Percentiles rank a stretch among this genome's conserved stretches.
Evolutionary conservation across 1,284 basidiomycete genomes (phyloP).

Genomic region (Papiliotrema laurentii): DNA sequence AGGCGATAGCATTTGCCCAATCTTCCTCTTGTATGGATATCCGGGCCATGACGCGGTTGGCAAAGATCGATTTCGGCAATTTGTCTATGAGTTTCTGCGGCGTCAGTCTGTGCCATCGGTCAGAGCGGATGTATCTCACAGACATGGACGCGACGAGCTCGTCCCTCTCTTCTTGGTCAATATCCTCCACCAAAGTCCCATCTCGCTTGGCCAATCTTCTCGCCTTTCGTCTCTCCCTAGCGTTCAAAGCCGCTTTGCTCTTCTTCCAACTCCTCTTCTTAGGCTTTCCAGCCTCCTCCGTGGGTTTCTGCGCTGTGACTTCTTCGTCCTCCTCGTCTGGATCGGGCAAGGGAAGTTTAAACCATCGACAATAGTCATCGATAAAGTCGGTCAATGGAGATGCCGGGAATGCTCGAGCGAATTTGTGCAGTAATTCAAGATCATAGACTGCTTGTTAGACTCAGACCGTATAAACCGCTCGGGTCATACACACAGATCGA

Average conservation of each 20-base stretch:
- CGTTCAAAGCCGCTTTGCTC: slow-evolving; percentile 24
- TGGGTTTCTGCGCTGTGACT: not conserved
- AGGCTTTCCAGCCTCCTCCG: slow-evolving; percentile 23
- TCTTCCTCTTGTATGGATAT: slow-evolving; percentile 73
- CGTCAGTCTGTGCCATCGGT: not conserved
- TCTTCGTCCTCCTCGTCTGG: slow-evolving; percentile 50
- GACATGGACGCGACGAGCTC: slow-evolving; percentile 40
- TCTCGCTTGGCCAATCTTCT: slow-evolving; percentile 29
- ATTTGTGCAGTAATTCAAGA: slow-evolving; percentile 59
- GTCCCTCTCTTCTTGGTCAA: slow-evolving; percentile 42
- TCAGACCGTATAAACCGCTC: not conserved
- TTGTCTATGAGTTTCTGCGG: slow-evolving; percentile 29
- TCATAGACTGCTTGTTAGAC: slow-evolving; percentile 59
- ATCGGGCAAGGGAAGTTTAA: slow-evolving; percentile 52
- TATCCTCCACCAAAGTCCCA: slow-evolving; percentile 33
- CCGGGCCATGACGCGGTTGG: slow-evolving; percentile 65
- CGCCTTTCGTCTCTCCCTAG: slow-evolving; percentile 31
- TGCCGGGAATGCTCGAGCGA: slow-evolving; percentile 64
- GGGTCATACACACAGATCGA: slow-evolving; percentile 57
- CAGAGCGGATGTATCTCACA: slow-evolving; percentile 8
- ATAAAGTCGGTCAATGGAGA: slow-evolving; percentile 60
- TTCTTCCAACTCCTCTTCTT: slow-evolving; percentile 16
- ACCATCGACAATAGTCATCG: slow-evolving; percentile 64
- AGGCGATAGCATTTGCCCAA: slow-evolving; percentile 67
- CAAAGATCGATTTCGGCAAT: slow-evolving; percentile 62